A percentile compares a stretch with the other conserved stretches of the same genome.
Conservation (phyloP, 2,329 filamentous ascomycete species). For the Cryphonectria carpinicola region DNA sequence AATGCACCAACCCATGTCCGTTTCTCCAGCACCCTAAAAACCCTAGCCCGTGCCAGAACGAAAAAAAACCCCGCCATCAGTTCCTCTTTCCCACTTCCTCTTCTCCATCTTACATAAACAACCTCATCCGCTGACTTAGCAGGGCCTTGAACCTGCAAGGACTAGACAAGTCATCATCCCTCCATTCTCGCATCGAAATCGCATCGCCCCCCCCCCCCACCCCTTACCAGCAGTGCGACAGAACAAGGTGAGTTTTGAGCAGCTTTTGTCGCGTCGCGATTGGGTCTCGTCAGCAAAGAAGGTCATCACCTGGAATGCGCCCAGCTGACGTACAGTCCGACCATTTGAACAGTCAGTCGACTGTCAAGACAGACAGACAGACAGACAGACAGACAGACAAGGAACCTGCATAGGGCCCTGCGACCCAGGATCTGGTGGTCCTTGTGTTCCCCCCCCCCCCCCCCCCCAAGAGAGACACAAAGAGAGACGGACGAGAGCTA, state of each 20-base stretch:
- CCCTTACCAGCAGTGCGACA: background rate
- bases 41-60: slow-evolving; percentile 8
- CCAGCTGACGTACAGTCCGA: background rate
- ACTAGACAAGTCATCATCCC: slow-evolving; percentile 9
- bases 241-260: background rate
- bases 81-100: slow-evolving; percentile 10
- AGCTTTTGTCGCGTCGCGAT: background rate
- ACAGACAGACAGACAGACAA: background rate
- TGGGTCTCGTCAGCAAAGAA: background rate
- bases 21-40: slow-evolving; percentile 16
- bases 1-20: background rate
- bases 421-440: background rate
- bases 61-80: slow-evolving; percentile 1
- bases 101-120: slow-evolving; percentile 30
- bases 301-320: background rate
- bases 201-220: too few relatives aligned
- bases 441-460: background rate
- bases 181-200: slow-evolving; percentile 13
- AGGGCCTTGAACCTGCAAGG: slow-evolving; percentile 16
- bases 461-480: too few relatives aligned
- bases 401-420: background rate
- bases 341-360: background rate
- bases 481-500: too few relatives aligned
- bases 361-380: background rate
- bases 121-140: slow-evolving; percentile 29